phyloP scores from a whole-genome alignment of 805 yeast species.

The Zygosaccharomyces pseudorouxii region DNA sequence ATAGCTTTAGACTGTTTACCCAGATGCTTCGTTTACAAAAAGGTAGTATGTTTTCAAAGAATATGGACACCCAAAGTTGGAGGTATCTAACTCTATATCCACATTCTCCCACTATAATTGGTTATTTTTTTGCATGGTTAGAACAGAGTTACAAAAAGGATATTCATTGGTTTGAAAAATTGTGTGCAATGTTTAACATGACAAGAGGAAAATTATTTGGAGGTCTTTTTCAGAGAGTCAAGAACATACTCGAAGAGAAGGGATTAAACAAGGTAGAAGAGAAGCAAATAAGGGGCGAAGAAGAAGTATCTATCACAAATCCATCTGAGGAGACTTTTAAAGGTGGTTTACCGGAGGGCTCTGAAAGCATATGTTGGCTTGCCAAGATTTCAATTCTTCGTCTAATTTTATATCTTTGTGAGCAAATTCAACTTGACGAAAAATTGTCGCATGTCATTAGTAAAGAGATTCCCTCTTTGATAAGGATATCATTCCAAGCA shows the following conservation, averaged over 20 bases:
- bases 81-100: constrained; percentile 47
- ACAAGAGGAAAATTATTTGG: constrained; percentile 42
- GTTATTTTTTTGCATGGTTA: constrained; percentile 57
- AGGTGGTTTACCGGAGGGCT: constrained; percentile 15
- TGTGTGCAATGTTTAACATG: constrained; percentile 46
- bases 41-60: constrained; percentile 41
- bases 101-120: constrained; percentile 40
- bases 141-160: constrained; percentile 43
- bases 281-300: constrained; percentile 42
- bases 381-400: constrained; percentile 39
- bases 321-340: constrained; percentile 16
- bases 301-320: constrained; percentile 42
- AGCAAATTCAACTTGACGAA: constrained; percentile 7
- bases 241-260: constrained; percentile 39
- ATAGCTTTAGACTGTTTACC: constrained; percentile 52
- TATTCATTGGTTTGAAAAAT: constrained; percentile 50
- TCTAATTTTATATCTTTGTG: constrained; percentile 28
- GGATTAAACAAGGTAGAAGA: constrained; percentile 32
- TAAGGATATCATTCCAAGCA: constrained; percentile 74
- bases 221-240: constrained; percentile 40
- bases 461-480: constrained; percentile 56
- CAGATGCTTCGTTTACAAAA: constrained; percentile 55
- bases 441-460: constrained; percentile 4
- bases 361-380: constrained; percentile 40
- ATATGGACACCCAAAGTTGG: constrained; percentile 57